Percentiles rank a stretch among this genome's conserved stretches.
Conservation (phyloP, 208 protist genomes). For the Phytomonas sp. region DNA sequence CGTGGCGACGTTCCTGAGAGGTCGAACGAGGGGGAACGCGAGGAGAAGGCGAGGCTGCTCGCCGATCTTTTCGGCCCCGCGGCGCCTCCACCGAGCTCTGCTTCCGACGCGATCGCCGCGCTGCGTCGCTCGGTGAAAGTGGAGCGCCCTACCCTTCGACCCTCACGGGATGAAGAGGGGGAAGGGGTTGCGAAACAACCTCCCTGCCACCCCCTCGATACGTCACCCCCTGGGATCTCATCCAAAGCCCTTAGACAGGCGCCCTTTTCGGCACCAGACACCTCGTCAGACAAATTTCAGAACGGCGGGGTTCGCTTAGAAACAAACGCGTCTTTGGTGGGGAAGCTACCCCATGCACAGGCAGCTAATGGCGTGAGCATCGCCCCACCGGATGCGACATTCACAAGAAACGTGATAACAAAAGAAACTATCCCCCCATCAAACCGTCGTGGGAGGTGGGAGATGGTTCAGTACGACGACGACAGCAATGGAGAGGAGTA, state of each 20-base stretch:
- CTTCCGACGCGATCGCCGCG: slow-evolving; percentile 12
- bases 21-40: slow-evolving; percentile 4
- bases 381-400: not conserved
- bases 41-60: not conserved
- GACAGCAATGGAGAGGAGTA: slow-evolving; percentile 23
- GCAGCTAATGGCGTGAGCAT: not conserved
- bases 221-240: not conserved
- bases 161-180: not conserved
- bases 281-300: not conserved
- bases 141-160: slow-evolving; percentile 12
- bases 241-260: not conserved
- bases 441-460: slow-evolving; percentile 42
- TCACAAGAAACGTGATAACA: not conserved
- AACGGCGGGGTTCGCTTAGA: not conserved
- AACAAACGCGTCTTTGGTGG: not conserved
- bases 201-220: not conserved
- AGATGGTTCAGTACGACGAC: slow-evolving; percentile 74
- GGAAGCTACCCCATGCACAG: not conserved
- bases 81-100: not conserved
- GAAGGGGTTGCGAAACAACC: not conserved
- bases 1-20: slow-evolving; percentile 12
- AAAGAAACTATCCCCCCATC: slow-evolving; percentile 21
- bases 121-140: slow-evolving; percentile 16
- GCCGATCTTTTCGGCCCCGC: not conserved
- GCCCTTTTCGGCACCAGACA: not conserved